A percentile compares a stretch with the other conserved stretches of the same genome.
Conservation (phyloP, 768 basidiomycete genomes). For the Kwoniella shandongensis region DNA sequence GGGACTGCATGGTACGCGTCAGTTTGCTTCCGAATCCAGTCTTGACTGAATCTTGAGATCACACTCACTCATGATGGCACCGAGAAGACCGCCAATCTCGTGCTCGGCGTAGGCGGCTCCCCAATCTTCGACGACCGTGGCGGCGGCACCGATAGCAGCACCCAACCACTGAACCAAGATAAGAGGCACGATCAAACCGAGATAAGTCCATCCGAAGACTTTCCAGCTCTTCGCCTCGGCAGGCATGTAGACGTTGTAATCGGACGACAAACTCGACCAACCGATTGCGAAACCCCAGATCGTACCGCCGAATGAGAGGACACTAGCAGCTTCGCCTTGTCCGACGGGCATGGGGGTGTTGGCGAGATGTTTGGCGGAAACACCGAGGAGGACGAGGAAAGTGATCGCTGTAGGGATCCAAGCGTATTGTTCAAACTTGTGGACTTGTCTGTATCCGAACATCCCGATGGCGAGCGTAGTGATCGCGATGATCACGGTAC, state of each 20-base stretch:
- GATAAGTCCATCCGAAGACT: conserved; percentile 56
- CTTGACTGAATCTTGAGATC: no score
- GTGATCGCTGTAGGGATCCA: conserved; percentile 56
- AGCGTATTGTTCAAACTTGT: conserved; percentile 56
- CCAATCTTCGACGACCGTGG: conserved; percentile 53
- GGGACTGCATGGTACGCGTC: conserved; percentile 26
- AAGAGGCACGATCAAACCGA: conserved; percentile 47
- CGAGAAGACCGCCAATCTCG: conserved; percentile 59
- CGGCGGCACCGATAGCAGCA: conserved; percentile 56
- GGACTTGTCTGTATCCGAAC: conserved; percentile 57
- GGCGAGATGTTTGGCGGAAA: conserved; percentile 45
- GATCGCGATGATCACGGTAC: conserved; percentile 58
- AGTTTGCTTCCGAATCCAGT: not conserved
- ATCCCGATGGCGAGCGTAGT: conserved; percentile 55
- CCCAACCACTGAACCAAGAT: conserved; percentile 59
- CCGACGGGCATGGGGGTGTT: conserved; percentile 48
- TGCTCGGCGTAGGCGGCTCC: conserved; percentile 51
- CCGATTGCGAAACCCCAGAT: conserved; percentile 55
- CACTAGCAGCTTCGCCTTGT: conserved; percentile 51
- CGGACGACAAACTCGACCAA: conserved; percentile 56
- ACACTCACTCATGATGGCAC: conserved; percentile 50
- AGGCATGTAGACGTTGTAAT: conserved; percentile 58
- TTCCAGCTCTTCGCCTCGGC: conserved; percentile 52
- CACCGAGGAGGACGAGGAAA: conserved; percentile 47
- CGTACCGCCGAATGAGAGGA: conserved; percentile 54